Evolutionary conservation across 768 basidiomycete genomes (phyloP).

Genomic region (Kwoniella sp.): DNA sequence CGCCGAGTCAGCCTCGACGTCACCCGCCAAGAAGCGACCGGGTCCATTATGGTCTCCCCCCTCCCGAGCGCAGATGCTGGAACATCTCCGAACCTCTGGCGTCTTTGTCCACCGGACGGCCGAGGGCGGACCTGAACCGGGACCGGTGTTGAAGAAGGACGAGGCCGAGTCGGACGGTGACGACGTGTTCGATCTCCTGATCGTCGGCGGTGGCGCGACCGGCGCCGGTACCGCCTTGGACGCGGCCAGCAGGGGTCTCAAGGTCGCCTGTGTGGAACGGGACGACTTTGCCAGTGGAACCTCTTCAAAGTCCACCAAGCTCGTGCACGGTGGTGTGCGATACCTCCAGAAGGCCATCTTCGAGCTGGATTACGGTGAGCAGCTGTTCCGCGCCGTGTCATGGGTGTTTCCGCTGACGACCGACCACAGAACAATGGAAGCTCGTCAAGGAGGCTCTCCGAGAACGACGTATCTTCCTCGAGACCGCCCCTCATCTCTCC

Average conservation of each 20-base stretch:
- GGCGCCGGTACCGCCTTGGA: constrained; percentile 96
- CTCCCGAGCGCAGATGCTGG: constrained; percentile 49
- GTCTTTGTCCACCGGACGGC: constrained; percentile 25
- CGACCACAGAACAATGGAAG: constrained; percentile 55
- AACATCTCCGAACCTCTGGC: constrained; percentile 48
- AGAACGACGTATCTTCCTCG: constrained; percentile 86
- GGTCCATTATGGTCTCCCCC: constrained; percentile 52
- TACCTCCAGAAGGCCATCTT: constrained; percentile 96
- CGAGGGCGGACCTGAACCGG: constrained; percentile 35
- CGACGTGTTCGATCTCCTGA: constrained; percentile 66
- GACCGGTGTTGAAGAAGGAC: constrained; percentile 25
- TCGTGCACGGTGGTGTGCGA: constrained; percentile 95
- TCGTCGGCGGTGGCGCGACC: constrained; percentile 92
- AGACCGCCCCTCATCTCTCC: constrained; percentile 90
- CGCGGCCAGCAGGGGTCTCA: constrained; percentile 83
- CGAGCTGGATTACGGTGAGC: constrained; percentile 93
- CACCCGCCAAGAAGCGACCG: constrained; percentile 47
- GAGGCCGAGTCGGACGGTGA: constrained; percentile 52
- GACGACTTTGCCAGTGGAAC: constrained; percentile 91
- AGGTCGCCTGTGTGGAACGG: constrained; percentile 86
- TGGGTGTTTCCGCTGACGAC: neutral
- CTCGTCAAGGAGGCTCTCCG: constrained; percentile 92
- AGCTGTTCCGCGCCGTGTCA: constrained; percentile 39
- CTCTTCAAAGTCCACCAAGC: constrained; percentile 93
- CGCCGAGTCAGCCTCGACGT: constrained; percentile 26